Evolutionary conservation across 176 grass and related monocot species (phyloP).

Genomic region (bread wheat (Triticum aestivum)): DNA sequence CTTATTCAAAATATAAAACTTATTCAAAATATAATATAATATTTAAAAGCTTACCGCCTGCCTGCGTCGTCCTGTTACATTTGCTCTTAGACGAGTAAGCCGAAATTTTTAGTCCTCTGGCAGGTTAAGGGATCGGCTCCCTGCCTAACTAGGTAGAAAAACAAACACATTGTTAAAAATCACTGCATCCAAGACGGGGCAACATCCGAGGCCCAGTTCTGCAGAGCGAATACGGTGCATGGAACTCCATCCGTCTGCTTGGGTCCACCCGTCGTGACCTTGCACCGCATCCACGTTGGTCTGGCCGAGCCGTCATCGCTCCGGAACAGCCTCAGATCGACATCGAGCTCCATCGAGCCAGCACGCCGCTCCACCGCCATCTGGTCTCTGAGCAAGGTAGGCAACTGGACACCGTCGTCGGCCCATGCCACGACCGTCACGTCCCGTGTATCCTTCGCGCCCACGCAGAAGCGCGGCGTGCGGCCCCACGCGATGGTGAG

Average conservation of each 20-base stretch:
- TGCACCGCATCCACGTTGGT: constrained; percentile 33
- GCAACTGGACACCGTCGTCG: constrained; percentile 23
- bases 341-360: neutral
- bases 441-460: neutral
- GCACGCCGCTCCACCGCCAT: neutral
- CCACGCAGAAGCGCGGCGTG: constrained; percentile 28
- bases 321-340: constrained; percentile 23
- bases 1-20: too few species aligned
- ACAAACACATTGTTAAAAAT: too few species aligned
- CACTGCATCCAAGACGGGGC: neutral
- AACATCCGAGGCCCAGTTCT: constrained; percentile 20
- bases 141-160: too few species aligned
- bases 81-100: too few species aligned
- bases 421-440: constrained; percentile 36
- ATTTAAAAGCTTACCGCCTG: too few species aligned
- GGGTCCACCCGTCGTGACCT: neutral
- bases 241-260: neutral
- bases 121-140: too few species aligned
- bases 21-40: too few species aligned
- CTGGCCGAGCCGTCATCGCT: neutral
- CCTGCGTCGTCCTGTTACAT: too few species aligned
- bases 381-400: neutral
- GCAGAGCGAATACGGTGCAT: constrained; percentile 14
- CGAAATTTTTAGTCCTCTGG: too few species aligned
- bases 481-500: constrained; percentile 25